Percentiles rank a stretch among this genome's conserved stretches.
Conservation (phyloP, 768 basidiomycete species). For the Auricularia cornea region DNA sequence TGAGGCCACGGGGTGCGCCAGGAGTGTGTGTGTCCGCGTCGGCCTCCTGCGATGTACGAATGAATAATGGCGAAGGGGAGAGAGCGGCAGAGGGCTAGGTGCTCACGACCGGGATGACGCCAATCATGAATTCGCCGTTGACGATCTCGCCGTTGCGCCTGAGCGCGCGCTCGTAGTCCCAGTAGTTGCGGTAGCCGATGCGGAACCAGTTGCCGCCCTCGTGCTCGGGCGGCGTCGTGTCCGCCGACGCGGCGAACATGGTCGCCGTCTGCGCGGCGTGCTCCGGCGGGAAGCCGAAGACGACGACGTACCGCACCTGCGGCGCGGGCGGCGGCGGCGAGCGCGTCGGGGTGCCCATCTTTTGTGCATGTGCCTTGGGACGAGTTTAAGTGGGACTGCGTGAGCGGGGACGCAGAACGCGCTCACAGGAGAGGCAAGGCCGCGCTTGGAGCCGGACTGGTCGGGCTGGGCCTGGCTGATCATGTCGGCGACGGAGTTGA, state of each 20-base stretch:
- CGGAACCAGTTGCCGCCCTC: conserved; percentile 77
- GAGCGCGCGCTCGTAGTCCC: conserved; percentile 70
- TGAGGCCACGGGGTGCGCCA: background rate
- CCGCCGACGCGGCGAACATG: conserved; percentile 39
- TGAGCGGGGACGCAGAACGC: background rate
- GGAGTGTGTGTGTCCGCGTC: background rate
- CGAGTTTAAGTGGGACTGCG: conserved; percentile 10
- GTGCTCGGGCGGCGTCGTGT: conserved; percentile 55
- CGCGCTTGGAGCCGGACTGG: background rate
- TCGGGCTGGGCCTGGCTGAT: conserved; percentile 47
- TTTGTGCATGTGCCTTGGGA: background rate
- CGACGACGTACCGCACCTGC: conserved; percentile 49
- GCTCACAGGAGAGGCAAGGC: background rate
- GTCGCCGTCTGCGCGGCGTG: conserved; percentile 45
- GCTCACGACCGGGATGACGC: conserved; percentile 80
- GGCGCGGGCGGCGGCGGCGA: conserved; percentile 19
- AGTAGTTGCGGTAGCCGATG: conserved; percentile 62
- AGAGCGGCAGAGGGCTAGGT: too few relatives aligned
- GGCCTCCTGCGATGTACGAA: background rate
- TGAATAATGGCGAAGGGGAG: background rate
- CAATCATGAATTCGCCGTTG: conserved; percentile 61
- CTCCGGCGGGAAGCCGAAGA: conserved; percentile 86
- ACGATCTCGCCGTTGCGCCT: conserved; percentile 78
- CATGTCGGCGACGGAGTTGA: conserved; percentile 65
- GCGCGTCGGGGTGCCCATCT: background rate